Percentiles rank a stretch among this genome's conserved stretches.
phyloP scores from a whole-genome alignment of 306 rosid genomes.

The Vicia villosa region DNA sequence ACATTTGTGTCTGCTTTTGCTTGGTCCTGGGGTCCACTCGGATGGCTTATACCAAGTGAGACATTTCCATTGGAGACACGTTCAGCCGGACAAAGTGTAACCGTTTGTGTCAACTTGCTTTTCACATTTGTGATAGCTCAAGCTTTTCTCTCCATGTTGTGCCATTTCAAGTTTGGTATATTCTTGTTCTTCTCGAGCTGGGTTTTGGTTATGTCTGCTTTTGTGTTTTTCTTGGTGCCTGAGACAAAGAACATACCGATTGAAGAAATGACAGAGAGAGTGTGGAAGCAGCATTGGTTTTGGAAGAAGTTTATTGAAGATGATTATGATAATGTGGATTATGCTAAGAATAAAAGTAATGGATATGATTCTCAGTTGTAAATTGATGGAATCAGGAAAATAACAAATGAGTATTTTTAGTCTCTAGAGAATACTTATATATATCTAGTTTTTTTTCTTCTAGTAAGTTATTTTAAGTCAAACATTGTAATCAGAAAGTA shows the following conservation, averaged over 20 bases:
- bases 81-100: background rate
- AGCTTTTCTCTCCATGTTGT: background rate
- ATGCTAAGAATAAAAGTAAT: background rate
- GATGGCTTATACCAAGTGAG: background rate
- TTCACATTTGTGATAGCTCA: background rate
- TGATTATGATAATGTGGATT: conserved; percentile 13
- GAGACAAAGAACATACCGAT: background rate
- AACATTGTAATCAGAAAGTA: too few species aligned
- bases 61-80: background rate
- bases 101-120: background rate
- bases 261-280: background rate
- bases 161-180: background rate
- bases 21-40: background rate
- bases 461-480: background rate
- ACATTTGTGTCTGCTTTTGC: background rate
- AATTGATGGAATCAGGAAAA: too few species aligned
- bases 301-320: conserved; percentile 81
- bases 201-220: background rate
- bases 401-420: background rate
- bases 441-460: too few species aligned
- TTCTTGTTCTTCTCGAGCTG: background rate
- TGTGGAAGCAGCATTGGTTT: conserved; percentile 79
- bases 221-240: background rate
- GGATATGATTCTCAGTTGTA: conserved; percentile 59
- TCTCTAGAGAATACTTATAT: background rate